Conservation (phyloP, 2,329 filamentous ascomycete genomes). For the Colletotrichum australisinense region DNA sequence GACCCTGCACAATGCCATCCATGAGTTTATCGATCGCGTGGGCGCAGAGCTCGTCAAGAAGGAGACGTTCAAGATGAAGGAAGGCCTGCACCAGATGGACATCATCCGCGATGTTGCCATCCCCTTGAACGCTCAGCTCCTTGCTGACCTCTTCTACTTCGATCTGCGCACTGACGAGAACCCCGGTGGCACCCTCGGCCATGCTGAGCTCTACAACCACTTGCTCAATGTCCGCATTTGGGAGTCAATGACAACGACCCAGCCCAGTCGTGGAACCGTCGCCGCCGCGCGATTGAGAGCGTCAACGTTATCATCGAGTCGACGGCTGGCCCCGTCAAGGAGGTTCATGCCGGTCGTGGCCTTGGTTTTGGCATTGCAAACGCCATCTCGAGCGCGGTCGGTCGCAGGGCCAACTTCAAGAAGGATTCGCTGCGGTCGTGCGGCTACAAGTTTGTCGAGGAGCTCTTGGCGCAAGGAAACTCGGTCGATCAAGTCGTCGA, state of each 20-base stretch:
- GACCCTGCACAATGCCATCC: slow-evolving; percentile 44
- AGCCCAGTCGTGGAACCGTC: slow-evolving; percentile 57
- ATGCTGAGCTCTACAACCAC: slow-evolving; percentile 54
- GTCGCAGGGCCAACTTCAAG: slow-evolving; percentile 44
- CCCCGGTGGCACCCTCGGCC: slow-evolving; percentile 58
- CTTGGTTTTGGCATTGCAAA: slow-evolving; percentile 45
- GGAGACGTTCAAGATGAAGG: slow-evolving; percentile 49
- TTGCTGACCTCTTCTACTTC: slow-evolving; percentile 68
- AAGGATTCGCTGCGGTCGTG: slow-evolving; percentile 49
- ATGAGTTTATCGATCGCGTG: slow-evolving; percentile 46
- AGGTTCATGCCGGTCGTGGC: slow-evolving; percentile 45
- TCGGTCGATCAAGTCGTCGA: slow-evolving; percentile 49
- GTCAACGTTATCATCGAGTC: slow-evolving; percentile 49
- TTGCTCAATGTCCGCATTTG: slow-evolving; percentile 57
- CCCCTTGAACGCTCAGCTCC: slow-evolving; percentile 65
- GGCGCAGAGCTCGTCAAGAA: slow-evolving; percentile 53
- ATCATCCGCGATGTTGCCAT: slow-evolving; percentile 67
- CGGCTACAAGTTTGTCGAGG: slow-evolving; percentile 51
- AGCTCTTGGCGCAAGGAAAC: slow-evolving; percentile 47
- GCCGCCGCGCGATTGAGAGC: slow-evolving; percentile 54
- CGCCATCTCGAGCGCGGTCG: slow-evolving; percentile 42
- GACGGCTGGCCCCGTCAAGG: slow-evolving; percentile 53
- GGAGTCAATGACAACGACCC: slow-evolving; percentile 60
- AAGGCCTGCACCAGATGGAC: slow-evolving; percentile 53
- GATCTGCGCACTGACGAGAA: slow-evolving; percentile 67